Evolutionary conservation across 2,329 filamentous ascomycete genomes (phyloP), one percentile per base, ranked within the genome.

Genomic region (Stylonectria norvegica): DNA sequence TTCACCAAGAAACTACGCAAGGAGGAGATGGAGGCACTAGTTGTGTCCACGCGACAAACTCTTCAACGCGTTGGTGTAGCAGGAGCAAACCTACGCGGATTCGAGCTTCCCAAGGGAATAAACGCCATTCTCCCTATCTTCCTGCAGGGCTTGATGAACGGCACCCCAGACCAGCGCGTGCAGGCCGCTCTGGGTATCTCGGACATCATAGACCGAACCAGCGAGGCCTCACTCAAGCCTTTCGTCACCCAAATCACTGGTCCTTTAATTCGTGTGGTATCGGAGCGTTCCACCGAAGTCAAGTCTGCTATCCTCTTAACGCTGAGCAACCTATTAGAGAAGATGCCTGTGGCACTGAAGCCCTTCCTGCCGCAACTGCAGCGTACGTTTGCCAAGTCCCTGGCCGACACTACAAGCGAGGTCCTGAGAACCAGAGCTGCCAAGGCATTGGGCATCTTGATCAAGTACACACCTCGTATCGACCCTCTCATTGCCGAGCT

Each of bases 181-280:
- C 87, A 94, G 62, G 83, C 93, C 42, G 93, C 94, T 32, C 75
- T 97, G 48, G 93, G 88, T 41, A 94, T 98, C 53, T 95, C 90
- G 3, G 94, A 98, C 61, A 86, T 98, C 52, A 85, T 97, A 50
- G 93, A 97, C 68, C 83, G 93, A 42, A 94, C 93, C 18, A 91
- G 84, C 63, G 81, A 89, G 52, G 84, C 89, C 43, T 83, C 90
- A 15, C 73, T 98, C 48, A 94, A 93, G 66, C 89, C 90, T 6
- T 97, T 94, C 58, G 93, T 98, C 45, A 96, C 91, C 20, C 90
- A 96, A 60, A 96, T 98, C 55, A 97, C 94, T 5, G 93, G 93
- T 61, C 93, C 94, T 16, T 79, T 98, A 38, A 98, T 98, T 64
- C 87, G 93, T 77, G 91, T 97, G 16, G 90, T 98, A 14, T 96